phyloP scores from a whole-genome alignment of 1,284 basidiomycete genomes.

The Leucoagaricus sp. region DNA sequence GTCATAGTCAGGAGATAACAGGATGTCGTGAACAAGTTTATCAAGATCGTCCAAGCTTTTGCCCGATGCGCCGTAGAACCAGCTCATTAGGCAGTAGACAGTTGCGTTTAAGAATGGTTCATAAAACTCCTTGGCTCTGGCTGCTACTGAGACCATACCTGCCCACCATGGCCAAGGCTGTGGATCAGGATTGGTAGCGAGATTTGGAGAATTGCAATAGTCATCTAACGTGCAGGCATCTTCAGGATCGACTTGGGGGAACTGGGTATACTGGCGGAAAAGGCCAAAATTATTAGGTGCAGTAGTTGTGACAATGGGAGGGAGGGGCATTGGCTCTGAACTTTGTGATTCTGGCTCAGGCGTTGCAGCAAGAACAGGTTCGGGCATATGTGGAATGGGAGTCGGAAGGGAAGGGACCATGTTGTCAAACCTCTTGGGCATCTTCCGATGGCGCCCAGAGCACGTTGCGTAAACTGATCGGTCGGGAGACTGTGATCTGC shows the following conservation, averaged over 20 bases:
- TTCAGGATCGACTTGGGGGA: not conserved
- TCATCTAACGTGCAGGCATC: not conserved
- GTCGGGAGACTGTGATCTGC: no score
- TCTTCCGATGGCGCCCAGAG: not conserved
- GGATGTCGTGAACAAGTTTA: slow-evolving; percentile 26
- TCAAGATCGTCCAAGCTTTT: slow-evolving; percentile 15
- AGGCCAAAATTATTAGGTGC: slow-evolving; percentile 2
- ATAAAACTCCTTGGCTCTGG: not conserved
- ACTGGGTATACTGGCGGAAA: not conserved
- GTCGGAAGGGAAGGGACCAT: not conserved
- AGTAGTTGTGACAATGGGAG: not conserved
- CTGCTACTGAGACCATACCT: not conserved
- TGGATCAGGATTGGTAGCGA: not conserved
- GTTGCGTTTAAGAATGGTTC: not conserved
- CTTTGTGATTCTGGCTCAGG: not conserved
- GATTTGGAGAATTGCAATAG: not conserved
- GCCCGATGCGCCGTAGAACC: not conserved
- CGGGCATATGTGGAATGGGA: not conserved
- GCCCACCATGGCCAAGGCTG: not conserved
- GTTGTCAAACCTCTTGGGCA: not conserved
- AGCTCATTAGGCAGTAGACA: not conserved
- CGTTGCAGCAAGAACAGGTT: not conserved
- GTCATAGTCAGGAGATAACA: slow-evolving; percentile 25
- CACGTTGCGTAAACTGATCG: no score
- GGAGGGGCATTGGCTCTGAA: not conserved